Evolutionary conservation across 2,329 filamentous ascomycete species (phyloP).

Genomic region (Aspergillus aculeatus): DNA sequence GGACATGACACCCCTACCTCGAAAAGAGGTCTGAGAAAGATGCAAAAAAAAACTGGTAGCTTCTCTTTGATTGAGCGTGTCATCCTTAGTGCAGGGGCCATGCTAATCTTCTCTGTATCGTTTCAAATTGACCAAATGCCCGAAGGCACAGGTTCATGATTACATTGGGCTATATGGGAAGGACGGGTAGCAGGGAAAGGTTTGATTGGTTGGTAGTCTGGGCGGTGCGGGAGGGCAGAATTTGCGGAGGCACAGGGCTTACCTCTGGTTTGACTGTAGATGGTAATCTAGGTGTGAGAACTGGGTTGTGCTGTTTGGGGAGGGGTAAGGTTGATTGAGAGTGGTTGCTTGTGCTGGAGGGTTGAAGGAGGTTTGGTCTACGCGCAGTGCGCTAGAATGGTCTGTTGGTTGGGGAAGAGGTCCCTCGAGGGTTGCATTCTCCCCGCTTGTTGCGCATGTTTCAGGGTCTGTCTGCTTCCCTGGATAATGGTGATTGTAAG

Average conservation of each 20-base stretch:
- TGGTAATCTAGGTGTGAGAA: too few species aligned
- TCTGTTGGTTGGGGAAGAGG: too few species aligned
- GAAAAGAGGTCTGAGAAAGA: slow-evolving; percentile 6
- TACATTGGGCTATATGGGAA: slow-evolving; percentile 25
- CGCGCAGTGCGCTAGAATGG: too few species aligned
- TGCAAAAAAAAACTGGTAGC: slow-evolving; percentile 65
- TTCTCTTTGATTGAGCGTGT: slow-evolving; percentile 84
- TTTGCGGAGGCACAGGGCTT: not conserved
- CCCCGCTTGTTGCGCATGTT: too few species aligned
- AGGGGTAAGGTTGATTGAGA: too few species aligned
- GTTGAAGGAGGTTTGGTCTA: too few species aligned
- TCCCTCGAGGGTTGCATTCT: too few species aligned
- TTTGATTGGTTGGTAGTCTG: slow-evolving; percentile 12
- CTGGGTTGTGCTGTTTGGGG: too few species aligned
- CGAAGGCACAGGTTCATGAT: slow-evolving; percentile 36
- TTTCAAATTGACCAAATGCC: slow-evolving; percentile 66
- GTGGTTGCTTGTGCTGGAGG: too few species aligned
- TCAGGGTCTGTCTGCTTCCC: too few species aligned
- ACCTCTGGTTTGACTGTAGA: too few species aligned
- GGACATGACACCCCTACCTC: slow-evolving; percentile 8
- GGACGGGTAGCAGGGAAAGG: not conserved
- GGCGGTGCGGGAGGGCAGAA: slow-evolving; percentile 12
- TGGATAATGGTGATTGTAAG: too few species aligned
- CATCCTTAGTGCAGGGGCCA: slow-evolving; percentile 90
- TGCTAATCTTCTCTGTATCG: slow-evolving; percentile 78